These are phyloP conservation scores for Candida glaebosa DNA, from an alignment of 805 yeast genomes.

Conservation along the genomic window DNA sequence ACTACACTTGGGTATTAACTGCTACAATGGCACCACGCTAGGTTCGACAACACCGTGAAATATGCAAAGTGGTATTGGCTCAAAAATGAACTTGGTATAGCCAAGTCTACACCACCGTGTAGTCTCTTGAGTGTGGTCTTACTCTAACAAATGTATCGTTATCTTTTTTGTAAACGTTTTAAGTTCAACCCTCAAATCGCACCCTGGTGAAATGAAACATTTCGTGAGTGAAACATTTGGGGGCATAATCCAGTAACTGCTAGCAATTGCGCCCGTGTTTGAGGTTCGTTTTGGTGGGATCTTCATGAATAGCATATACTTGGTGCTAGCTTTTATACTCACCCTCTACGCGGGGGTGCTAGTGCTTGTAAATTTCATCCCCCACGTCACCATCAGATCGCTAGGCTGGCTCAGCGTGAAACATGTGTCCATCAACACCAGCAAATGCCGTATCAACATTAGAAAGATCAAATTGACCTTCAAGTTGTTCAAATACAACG, in stretches of 20 bases:
- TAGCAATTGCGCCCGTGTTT: neutral
- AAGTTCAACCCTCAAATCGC: no score
- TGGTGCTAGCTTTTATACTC: neutral
- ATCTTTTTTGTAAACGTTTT: no score
- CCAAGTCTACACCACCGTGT: no score
- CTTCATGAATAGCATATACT: neutral
- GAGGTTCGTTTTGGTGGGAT: neutral
- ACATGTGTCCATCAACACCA: slow-evolving; percentile 20
- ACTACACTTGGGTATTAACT: no score
- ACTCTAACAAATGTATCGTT: no score
- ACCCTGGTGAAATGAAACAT: no score
- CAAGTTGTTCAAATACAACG: slow-evolving; percentile 18
- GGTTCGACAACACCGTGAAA: no score
- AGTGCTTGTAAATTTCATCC: slow-evolving; percentile 21
- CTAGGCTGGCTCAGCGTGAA: slow-evolving; percentile 29
- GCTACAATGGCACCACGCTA: no score
- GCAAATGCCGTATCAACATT: slow-evolving; percentile 14
- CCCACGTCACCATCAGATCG: slow-evolving; percentile 22
- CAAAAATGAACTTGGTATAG: no score
- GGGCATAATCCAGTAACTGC: slow-evolving; percentile 1
- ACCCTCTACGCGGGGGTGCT: slow-evolving; percentile 17
- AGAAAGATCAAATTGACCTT: slow-evolving; percentile 18
- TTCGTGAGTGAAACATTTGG: no score
- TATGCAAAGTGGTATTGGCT: no score
- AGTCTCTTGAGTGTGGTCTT: no score